phyloP scores from a whole-genome alignment of 179 eudicot species.

The Beta macrorhiza region DNA sequence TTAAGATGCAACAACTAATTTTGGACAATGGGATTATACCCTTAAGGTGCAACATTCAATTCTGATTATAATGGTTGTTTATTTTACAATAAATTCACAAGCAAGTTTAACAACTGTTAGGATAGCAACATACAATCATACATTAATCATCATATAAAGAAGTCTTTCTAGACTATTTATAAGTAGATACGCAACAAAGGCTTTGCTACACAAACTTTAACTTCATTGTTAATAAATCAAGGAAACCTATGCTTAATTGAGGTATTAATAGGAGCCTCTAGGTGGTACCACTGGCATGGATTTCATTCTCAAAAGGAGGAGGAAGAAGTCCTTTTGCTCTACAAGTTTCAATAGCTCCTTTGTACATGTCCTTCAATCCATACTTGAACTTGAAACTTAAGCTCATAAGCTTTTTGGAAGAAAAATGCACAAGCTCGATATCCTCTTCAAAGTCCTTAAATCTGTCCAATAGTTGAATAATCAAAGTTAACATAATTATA shows the following conservation, averaged over 20 bases:
- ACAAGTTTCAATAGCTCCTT: slow-evolving; percentile 72
- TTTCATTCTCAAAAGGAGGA: slow-evolving; percentile 26
- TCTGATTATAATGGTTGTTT: no score
- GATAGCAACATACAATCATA: no score
- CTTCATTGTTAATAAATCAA: background rate
- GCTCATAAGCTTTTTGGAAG: slow-evolving; percentile 60
- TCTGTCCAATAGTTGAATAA: slow-evolving; percentile 30
- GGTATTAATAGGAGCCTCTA: background rate
- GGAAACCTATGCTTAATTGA: background rate
- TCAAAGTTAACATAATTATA: background rate
- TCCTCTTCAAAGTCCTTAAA: slow-evolving; percentile 61
- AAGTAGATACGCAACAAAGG: no score
- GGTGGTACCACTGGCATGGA: slow-evolving; percentile 15
- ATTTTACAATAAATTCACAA: no score
- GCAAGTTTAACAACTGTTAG: no score
- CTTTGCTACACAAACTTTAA: background rate
- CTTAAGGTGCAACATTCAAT: no score
- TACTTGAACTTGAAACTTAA: slow-evolving; percentile 73
- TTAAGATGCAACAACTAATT: no score
- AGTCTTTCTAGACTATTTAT: no score
- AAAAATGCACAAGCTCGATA: slow-evolving; percentile 48
- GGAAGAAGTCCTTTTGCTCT: slow-evolving; percentile 77
- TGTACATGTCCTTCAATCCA: slow-evolving; percentile 76
- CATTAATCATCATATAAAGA: no score
- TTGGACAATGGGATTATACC: no score